A percentile compares a stretch with the other conserved stretches of the same genome.
phyloP scores from a whole-genome alignment of 768 basidiomycete genomes.

The Cystofilobasidium ferigula region DNA sequence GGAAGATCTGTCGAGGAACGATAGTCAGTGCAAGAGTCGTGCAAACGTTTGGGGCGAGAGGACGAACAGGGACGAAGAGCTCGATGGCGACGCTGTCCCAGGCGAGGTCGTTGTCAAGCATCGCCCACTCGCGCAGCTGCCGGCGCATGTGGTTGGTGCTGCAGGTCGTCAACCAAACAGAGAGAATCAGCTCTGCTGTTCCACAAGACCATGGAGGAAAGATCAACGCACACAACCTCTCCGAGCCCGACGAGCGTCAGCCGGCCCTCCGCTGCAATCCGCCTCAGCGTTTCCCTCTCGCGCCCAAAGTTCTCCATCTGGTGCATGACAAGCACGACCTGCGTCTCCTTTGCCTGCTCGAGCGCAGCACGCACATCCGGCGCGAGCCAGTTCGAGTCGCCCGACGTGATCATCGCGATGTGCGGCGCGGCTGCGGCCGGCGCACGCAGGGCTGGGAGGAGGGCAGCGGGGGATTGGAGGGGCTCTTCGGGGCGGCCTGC shows the following conservation, averaged over 20 bases:
- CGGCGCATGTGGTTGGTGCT: not conserved
- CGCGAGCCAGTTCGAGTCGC: not conserved
- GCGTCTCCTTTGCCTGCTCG: not conserved
- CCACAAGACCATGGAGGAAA: too few species aligned
- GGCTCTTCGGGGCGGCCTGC: not conserved
- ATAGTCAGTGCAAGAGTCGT: not conserved
- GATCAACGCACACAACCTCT: not conserved
- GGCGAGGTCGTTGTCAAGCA: not conserved
- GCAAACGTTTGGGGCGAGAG: not conserved
- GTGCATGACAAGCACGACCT: not conserved
- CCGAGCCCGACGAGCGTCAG: slow-evolving; percentile 3
- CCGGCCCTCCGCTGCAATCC: not conserved
- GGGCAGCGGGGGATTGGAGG: not conserved
- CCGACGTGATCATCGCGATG: not conserved
- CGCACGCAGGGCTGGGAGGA: not conserved
- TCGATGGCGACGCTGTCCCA: slow-evolving; percentile 1
- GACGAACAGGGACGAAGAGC: not conserved
- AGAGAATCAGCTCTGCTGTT: not conserved
- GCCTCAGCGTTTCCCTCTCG: not conserved
- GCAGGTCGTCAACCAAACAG: not conserved
- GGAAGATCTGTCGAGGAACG: not conserved
- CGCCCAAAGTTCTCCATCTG: not conserved
- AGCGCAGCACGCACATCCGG: not conserved
- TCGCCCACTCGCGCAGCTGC: not conserved
- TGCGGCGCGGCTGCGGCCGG: not conserved